phyloP scores from a whole-genome alignment of 2,329 filamentous ascomycete genomes.

The Calonectria leucothoes region DNA sequence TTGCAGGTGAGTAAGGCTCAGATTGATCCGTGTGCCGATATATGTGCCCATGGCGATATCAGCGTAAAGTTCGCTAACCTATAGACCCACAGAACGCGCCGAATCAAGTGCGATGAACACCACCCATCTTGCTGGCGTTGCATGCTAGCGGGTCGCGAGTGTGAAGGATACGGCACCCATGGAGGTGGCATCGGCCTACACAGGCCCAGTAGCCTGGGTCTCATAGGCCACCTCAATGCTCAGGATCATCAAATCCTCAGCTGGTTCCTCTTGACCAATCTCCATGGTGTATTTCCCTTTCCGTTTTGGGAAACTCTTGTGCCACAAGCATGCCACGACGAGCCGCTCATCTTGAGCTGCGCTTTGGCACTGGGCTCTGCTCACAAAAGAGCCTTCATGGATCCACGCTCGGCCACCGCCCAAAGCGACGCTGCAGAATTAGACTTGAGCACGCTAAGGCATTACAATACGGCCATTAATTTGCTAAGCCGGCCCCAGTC shows the following conservation, averaged over 20 bases:
- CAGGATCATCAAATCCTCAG: background rate
- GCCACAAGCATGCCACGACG: slow-evolving; percentile 7
- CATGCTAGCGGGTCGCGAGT: background rate
- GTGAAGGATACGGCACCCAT: background rate
- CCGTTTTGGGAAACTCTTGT: slow-evolving; percentile 14
- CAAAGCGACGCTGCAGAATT: background rate
- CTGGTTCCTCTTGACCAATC: slow-evolving; percentile 2
- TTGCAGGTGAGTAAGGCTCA: slow-evolving; percentile 2
- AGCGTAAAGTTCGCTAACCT: too few relatives aligned
- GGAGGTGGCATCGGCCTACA: background rate
- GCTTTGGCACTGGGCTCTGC: slow-evolving; percentile 14
- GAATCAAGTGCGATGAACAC: slow-evolving; percentile 9
- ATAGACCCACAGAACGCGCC: background rate
- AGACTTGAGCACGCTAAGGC: background rate
- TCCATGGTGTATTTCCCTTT: slow-evolving; percentile 14
- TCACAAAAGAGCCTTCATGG: slow-evolving; percentile 2
- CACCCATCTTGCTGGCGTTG: slow-evolving; percentile 6
- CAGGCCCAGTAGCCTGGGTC: background rate
- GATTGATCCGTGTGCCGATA: background rate
- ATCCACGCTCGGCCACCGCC: background rate
- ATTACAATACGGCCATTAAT: slow-evolving; percentile 11
- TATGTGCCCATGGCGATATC: background rate
- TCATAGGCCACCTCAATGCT: background rate
- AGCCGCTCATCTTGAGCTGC: slow-evolving; percentile 9
- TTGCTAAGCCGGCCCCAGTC: slow-evolving; percentile 1